Evolutionary conservation across 1,284 basidiomycete genomes (phyloP).

Genomic region (Tilletia indica): DNA sequence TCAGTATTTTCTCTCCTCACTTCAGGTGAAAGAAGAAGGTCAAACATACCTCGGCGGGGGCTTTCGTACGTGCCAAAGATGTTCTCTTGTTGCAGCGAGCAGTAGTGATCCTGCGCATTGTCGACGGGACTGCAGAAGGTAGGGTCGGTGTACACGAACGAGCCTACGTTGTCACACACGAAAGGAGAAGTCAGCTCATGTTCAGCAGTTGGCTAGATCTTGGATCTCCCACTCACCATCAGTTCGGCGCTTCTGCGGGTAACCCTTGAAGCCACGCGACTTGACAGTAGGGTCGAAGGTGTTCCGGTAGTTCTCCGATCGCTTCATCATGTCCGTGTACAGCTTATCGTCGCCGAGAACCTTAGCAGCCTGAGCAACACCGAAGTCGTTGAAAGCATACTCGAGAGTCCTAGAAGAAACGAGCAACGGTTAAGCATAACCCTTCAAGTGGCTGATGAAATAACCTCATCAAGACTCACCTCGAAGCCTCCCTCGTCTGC

Average conservation of each 20-base stretch:
- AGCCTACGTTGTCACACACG: neutral
- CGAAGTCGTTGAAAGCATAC: conserved; percentile 61
- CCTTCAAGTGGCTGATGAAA: neutral
- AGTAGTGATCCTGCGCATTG: conserved; percentile 30
- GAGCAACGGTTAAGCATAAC: neutral
- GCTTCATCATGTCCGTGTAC: conserved; percentile 21
- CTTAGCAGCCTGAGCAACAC: conserved; percentile 35
- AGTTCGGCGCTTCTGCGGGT: conserved; percentile 38
- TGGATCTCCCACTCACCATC: conserved; percentile 26
- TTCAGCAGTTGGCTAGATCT: no score
- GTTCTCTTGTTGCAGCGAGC: conserved; percentile 42
- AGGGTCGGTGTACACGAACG: conserved; percentile 35
- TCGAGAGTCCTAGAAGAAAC: conserved; percentile 38
- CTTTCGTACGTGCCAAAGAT: conserved; percentile 41
- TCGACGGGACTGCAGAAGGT: conserved; percentile 42
- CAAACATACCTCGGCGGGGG: conserved; percentile 29
- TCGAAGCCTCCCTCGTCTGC: conserved; percentile 41
- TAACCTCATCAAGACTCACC: neutral
- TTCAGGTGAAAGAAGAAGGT: no score
- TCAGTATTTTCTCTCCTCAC: no score
- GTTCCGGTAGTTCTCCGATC: conserved; percentile 40
- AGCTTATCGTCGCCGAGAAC: conserved; percentile 29
- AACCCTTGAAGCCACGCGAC: conserved; percentile 36
- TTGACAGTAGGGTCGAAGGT: conserved; percentile 33
- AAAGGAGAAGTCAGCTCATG: no score